These are phyloP conservation scores for Tetrahymena borealis DNA, from an alignment of 73 alveolate species.

Conservation along the genomic window DNA sequence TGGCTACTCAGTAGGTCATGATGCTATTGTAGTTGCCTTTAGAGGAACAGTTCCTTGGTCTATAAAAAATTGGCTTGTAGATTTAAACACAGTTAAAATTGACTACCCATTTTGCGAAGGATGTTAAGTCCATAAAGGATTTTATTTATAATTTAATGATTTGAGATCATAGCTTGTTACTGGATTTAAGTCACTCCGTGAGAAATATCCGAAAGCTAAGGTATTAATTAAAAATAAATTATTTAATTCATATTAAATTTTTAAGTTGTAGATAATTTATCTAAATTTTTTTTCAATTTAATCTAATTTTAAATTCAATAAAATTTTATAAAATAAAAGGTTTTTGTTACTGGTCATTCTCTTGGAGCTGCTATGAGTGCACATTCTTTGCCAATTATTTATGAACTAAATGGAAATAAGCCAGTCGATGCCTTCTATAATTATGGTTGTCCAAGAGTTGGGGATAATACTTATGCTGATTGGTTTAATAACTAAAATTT, in stretches of 20 bases:
- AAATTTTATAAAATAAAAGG: no score
- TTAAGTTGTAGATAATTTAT: no score
- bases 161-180: slow-evolving; percentile 4
- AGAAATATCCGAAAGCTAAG: slow-evolving; percentile 21
- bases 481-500: neutral
- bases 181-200: neutral
- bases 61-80: neutral
- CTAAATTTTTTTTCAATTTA: no score
- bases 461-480: slow-evolving; percentile 10
- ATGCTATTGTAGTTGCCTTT: slow-evolving; percentile 3
- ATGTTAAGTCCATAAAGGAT: slow-evolving; percentile 49
- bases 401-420: neutral
- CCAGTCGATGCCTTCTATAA: slow-evolving; percentile 5
- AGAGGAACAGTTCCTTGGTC: slow-evolving; percentile 24
- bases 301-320: no score
- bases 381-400: slow-evolving; percentile 14
- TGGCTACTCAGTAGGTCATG: slow-evolving; percentile 14
- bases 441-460: slow-evolving; percentile 46
- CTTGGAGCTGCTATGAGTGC: slow-evolving; percentile 39
- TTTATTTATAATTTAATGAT: neutral
- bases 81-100: neutral
- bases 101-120: neutral
- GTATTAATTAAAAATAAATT: neutral
- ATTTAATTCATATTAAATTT: no score
- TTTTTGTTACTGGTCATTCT: slow-evolving; percentile 40